Evolutionary conservation across 1,139 yeast genomes (phyloP).

Genomic region (Hyphopichia burtonii): DNA sequence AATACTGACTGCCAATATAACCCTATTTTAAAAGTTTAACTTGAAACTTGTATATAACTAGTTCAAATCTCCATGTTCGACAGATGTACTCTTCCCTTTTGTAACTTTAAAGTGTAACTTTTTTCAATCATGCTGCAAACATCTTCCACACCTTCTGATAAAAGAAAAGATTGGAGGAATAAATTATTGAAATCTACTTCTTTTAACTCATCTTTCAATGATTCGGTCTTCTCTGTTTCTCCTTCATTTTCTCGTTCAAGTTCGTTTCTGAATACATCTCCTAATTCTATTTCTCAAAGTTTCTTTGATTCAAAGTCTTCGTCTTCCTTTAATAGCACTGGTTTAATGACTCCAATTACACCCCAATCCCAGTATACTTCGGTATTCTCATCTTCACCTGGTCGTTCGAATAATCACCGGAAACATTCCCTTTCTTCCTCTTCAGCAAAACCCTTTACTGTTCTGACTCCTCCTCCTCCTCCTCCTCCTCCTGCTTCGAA

Average conservation of each 20-base stretch:
- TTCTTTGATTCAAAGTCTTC: not conserved
- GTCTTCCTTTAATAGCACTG: not conserved
- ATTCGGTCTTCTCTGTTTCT: not conserved
- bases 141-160: not conserved
- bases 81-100: too few relatives aligned
- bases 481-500: too few relatives aligned
- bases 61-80: too few relatives aligned
- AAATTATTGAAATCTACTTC: slow-evolving; percentile 6
- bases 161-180: slow-evolving; percentile 9
- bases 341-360: not conserved
- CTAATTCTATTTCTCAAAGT: slow-evolving; percentile 3
- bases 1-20: too few relatives aligned
- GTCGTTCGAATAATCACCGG: not conserved
- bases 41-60: not conserved
- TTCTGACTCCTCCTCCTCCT: not conserved
- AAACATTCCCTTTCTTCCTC: not conserved
- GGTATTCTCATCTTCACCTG: not conserved
- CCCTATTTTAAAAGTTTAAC: too few relatives aligned
- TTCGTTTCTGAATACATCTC: not conserved
- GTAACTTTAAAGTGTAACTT: too few relatives aligned
- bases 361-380: not conserved
- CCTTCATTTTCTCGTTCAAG: not conserved
- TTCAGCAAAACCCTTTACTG: not conserved
- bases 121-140: not conserved
- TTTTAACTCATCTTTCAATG: not conserved